Percentiles rank a stretch among this genome's conserved stretches.
phyloP scores from a whole-genome alignment of 2,329 filamentous ascomycete genomes.

The Exophiala dermatitidis region DNA sequence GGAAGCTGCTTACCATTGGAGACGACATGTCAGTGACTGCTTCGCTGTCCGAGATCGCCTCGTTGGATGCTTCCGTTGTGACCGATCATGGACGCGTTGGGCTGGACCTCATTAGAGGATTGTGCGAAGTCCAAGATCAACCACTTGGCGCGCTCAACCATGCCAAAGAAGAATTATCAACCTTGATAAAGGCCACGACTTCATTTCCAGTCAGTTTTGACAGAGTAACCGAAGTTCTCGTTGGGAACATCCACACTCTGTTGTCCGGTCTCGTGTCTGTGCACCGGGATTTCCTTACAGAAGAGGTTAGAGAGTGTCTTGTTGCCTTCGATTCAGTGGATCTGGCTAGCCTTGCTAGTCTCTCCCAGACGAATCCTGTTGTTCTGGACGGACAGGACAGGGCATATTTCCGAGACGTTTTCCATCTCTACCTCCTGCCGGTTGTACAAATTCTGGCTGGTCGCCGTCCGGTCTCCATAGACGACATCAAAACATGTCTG shows the following conservation, averaged over 20 bases:
- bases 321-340: neutral
- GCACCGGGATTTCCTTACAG: constrained; percentile 12
- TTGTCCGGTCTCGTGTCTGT: constrained; percentile 12
- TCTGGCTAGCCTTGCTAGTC: constrained; percentile 1
- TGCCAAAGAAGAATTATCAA: constrained; percentile 20
- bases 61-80: constrained; percentile 3
- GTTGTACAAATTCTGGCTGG: constrained; percentile 2
- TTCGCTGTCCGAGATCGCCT: constrained; percentile 12
- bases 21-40: constrained; percentile 2
- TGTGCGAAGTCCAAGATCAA: constrained; percentile 15
- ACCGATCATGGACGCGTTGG: constrained; percentile 2
- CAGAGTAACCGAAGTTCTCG: neutral
- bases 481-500: constrained; percentile 56
- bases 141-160: constrained; percentile 18
- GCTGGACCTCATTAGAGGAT: neutral
- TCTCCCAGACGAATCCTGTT: constrained; percentile 1
- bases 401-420: constrained; percentile 9
- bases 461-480: neutral
- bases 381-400: constrained; percentile 1
- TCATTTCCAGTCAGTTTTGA: constrained; percentile 5
- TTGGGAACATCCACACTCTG: constrained; percentile 5
- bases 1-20: neutral
- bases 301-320: constrained; percentile 7
- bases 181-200: constrained; percentile 8
- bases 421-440: constrained; percentile 7